Evolutionary conservation across 345 rosid genomes (phyloP), one percentile per base, ranked within the genome.

Genomic region (Gossypium ekmanianum): DNA sequence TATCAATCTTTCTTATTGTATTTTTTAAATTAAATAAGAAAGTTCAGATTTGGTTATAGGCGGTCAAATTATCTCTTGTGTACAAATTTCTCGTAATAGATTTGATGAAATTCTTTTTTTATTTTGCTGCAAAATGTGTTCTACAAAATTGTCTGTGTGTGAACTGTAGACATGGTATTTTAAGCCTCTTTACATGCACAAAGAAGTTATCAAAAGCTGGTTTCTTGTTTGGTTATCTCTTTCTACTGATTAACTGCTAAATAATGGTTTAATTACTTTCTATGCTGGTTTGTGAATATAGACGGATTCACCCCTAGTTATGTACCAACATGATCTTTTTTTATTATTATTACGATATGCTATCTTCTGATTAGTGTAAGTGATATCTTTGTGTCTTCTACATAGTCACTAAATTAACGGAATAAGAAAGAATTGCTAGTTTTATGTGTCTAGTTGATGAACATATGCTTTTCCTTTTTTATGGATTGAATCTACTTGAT

Each of bases 51-150:
- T 9, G 4, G 4, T 26, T 61, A 61, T 13, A 5, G 17, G 65
- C 13, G 43, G n/a, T 14, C 65, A 7, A 14, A 61, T 14, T 27
- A 4, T 61, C n/a, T 61, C 18, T 12, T 59, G 11, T 29, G 43
- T 58, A 22, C 17, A 61, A 13, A 61, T 61, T 61, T 29, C 66
- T 43, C 14, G 66, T 61, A 7, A 27, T 61, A 29, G 9, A 13
- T 61, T 61, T 61, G 44, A 61, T 62, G 67, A 62, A 62, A 29
- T 62, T 62, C 4, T 39, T 34, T 14, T 62, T 39, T 12, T n/a
- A 62, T 17, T 45, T 62, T 62, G 68, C 47, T 62, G 68, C 24
- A 62, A 62, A 16, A 16, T 62, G 68, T 62, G 68, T 62, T 22
- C 66, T 16, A 62, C 67, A 61, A 61, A 11, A n/a, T 3, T 58